A percentile compares a stretch with the other conserved stretches of the same genome.
Evolutionary conservation across 1,284 basidiomycete genomes (phyloP).

Genomic region (Heterobasidion annosum): DNA sequence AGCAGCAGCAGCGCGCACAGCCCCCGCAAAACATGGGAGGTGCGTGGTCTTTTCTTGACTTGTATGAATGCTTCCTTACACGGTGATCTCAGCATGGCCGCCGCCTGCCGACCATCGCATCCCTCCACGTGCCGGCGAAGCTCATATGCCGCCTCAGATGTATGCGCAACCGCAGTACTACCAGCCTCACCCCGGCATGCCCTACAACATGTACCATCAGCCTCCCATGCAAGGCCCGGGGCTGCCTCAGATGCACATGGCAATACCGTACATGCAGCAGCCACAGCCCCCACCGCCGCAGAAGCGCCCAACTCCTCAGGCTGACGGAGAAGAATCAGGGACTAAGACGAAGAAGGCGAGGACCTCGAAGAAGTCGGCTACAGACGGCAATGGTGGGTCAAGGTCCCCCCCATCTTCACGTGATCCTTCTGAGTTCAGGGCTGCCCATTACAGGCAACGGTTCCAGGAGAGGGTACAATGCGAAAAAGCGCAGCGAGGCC

Average conservation of each 20-base stretch:
- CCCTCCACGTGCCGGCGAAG: slow-evolving; percentile 33
- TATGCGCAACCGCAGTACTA: slow-evolving; percentile 14
- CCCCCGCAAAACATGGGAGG: slow-evolving; percentile 2
- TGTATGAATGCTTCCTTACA: neutral
- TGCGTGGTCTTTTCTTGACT: slow-evolving; percentile 7
- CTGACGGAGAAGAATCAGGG: slow-evolving; percentile 22
- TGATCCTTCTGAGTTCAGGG: slow-evolving; percentile 6
- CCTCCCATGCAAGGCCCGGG: neutral
- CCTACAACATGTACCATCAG: neutral
- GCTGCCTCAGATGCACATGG: neutral
- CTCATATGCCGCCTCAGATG: slow-evolving; percentile 11
- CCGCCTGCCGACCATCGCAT: slow-evolving; percentile 41
- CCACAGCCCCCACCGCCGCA: slow-evolving; percentile 10
- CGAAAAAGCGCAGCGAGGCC: slow-evolving; percentile 61
- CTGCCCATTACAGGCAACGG: slow-evolving; percentile 22
- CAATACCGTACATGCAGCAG: neutral
- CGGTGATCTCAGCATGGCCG: slow-evolving; percentile 31
- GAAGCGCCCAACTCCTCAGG: slow-evolving; percentile 27
- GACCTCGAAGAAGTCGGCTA: slow-evolving; percentile 25
- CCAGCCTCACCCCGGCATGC: slow-evolving; percentile 8
- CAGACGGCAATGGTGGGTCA: slow-evolving; percentile 11
- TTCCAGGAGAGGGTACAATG: slow-evolving; percentile 54
- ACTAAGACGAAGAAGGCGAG: slow-evolving; percentile 33
- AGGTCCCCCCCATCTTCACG: neutral
- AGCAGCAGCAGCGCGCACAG: slow-evolving; percentile 3